Evolutionary conservation across 2,329 filamentous ascomycete species (phyloP).

Genomic region (Sclerotinia spermophila): DNA sequence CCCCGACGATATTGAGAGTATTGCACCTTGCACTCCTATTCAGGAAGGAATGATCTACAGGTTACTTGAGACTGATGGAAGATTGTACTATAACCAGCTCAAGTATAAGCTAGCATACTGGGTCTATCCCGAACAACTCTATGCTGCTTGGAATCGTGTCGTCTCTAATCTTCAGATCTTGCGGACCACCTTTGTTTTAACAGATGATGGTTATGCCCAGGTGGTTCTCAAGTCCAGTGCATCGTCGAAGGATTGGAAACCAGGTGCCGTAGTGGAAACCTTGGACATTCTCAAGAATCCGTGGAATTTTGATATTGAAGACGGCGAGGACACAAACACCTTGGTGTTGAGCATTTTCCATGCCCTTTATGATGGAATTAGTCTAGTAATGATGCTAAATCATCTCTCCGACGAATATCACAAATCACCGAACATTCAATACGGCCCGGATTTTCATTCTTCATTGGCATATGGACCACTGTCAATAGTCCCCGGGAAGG

Average conservation of each 20-base stretch:
- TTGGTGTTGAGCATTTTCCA: conserved; percentile 75
- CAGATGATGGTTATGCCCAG: conserved; percentile 73
- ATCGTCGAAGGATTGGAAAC: neutral
- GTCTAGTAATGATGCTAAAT: conserved; percentile 64
- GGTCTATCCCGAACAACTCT: conserved; percentile 48
- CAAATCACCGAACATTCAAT: conserved; percentile 27
- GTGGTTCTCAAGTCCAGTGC: conserved; percentile 52
- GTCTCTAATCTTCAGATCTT: conserved; percentile 58
- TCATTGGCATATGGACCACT: conserved; percentile 69
- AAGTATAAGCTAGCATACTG: conserved; percentile 49
- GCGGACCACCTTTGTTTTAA: conserved; percentile 68
- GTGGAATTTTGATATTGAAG: conserved; percentile 24
- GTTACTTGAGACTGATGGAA: conserved; percentile 53
- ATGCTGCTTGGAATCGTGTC: conserved; percentile 54
- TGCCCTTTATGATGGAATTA: conserved; percentile 80
- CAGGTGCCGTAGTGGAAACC: conserved; percentile 23
- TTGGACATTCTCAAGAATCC: conserved; percentile 30
- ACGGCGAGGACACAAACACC: conserved; percentile 20
- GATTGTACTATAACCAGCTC: conserved; percentile 77
- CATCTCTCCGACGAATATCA: conserved; percentile 53
- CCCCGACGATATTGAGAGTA: conserved; percentile 59
- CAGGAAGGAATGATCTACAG: conserved; percentile 83
- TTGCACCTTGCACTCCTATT: conserved; percentile 79
- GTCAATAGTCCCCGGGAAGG: conserved; percentile 43
- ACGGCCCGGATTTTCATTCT: conserved; percentile 59